These are phyloP conservation scores for Entelexis paramagnoliae DNA, from an alignment of 1,139 yeast genomes.

Conservation along the genomic window DNA sequence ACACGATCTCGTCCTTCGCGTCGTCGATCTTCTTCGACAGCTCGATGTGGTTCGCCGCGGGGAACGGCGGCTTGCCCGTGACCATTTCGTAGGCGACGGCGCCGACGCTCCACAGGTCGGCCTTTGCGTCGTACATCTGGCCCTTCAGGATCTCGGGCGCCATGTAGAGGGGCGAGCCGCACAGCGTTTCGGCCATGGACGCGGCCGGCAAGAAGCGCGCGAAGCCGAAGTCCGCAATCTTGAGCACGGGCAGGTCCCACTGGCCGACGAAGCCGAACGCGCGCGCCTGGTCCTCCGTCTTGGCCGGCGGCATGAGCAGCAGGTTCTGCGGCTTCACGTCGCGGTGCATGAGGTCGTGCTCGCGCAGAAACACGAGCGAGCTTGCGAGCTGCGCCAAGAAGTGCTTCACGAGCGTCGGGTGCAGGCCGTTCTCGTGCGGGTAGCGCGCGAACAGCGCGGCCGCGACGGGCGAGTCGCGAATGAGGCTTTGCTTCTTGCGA, in stretches of 20 bases:
- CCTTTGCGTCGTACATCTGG: conserved; percentile 93
- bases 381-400: conserved; percentile 78
- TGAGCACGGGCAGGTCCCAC: conserved; percentile 80
- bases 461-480: conserved; percentile 64
- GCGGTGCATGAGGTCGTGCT: conserved; percentile 78
- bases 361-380: conserved; percentile 70
- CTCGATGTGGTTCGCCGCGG: conserved; percentile 87
- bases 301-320: conserved; percentile 65
- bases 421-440: conserved; percentile 69
- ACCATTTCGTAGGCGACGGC: conserved; percentile 92
- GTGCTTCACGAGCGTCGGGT: conserved; percentile 67
- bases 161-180: conserved; percentile 96
- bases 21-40: conserved; percentile 73
- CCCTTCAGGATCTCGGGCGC: conserved; percentile 93
- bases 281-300: conserved; percentile 50
- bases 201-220: conserved; percentile 89
- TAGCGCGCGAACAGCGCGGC: conserved; percentile 65
- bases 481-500: conserved; percentile 58
- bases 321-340: conserved; percentile 93
- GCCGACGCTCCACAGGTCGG: conserved; percentile 97
- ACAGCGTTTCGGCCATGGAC: conserved; percentile 88
- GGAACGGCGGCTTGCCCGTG: conserved; percentile 89
- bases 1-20: conserved; percentile 63
- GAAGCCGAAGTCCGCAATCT: conserved; percentile 95
- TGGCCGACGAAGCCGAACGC: conserved; percentile 56